phyloP scores from a whole-genome alignment of 768 basidiomycete genomes.

The Auricularia heimuer region DNA sequence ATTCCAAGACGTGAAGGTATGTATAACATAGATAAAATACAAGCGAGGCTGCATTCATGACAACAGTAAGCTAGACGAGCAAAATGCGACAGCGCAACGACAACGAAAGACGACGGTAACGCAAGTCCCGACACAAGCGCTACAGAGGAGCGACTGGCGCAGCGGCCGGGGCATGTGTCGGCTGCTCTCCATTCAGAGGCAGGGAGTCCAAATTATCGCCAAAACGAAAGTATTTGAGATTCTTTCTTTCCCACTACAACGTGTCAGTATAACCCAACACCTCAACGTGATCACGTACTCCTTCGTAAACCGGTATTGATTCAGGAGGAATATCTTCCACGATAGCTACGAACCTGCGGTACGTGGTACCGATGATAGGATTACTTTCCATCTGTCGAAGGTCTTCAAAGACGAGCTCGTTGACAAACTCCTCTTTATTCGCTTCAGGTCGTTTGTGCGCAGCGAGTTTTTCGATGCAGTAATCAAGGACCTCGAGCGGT shows the following conservation, averaged over 20 bases:
- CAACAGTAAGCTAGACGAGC: too few relatives aligned
- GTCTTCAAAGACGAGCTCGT: constrained; percentile 5
- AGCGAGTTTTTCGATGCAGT: neutral
- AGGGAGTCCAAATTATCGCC: neutral
- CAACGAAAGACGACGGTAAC: too few relatives aligned
- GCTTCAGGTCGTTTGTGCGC: neutral
- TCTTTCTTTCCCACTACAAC: neutral
- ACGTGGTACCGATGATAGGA: constrained; percentile 1
- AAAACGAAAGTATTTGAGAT: neutral
- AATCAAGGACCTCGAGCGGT: neutral
- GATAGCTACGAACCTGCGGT: constrained; percentile 4
- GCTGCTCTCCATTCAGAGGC: too few relatives aligned
- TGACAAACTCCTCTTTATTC: neutral
- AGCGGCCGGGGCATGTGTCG: too few relatives aligned
- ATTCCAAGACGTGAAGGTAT: too few relatives aligned
- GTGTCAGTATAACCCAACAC: neutral
- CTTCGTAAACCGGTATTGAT: neutral
- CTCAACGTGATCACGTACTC: neutral
- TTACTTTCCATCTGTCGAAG: constrained; percentile 2
- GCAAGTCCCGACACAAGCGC: too few relatives aligned
- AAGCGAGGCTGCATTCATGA: too few relatives aligned
- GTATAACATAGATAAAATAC: too few relatives aligned
- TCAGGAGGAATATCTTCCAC: neutral
- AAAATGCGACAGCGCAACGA: too few relatives aligned
- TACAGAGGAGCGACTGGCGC: too few relatives aligned